Conservation (phyloP, 2,329 filamentous ascomycete species). For the Venturia pyrina region DNA sequence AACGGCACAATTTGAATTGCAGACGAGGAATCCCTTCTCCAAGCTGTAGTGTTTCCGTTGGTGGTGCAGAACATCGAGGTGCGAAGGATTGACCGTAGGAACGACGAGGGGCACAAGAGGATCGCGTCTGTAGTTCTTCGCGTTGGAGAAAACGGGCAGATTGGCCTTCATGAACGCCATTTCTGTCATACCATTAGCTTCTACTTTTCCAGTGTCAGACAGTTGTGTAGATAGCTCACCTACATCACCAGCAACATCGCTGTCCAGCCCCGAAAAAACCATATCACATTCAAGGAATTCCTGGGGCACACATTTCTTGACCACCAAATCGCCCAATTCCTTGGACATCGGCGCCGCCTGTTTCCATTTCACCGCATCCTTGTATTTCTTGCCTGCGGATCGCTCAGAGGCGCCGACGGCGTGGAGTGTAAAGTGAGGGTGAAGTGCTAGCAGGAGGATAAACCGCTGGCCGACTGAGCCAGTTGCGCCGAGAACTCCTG, state of each 20-base stretch:
- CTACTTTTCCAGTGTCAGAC: background rate
- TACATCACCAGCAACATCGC: slow-evolving; percentile 84
- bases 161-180: slow-evolving; percentile 83
- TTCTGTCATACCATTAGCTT: slow-evolving; percentile 44
- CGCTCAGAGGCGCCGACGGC: slow-evolving; percentile 82
- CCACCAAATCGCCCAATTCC: slow-evolving; percentile 65
- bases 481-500: slow-evolving; percentile 73
- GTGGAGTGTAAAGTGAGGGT: slow-evolving; percentile 78
- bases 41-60: slow-evolving; percentile 66
- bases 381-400: slow-evolving; percentile 88
- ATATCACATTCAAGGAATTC: slow-evolving; percentile 86
- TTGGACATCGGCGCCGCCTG: slow-evolving; percentile 74
- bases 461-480: slow-evolving; percentile 94
- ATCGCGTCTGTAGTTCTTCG: slow-evolving; percentile 91
- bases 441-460: slow-evolving; percentile 79
- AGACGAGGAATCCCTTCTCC: slow-evolving; percentile 82
- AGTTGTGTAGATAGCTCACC: slow-evolving; percentile 43
- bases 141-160: slow-evolving; percentile 91
- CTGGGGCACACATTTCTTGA: slow-evolving; percentile 72
- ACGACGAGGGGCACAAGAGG: slow-evolving; percentile 87
- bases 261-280: slow-evolving; percentile 86
- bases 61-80: slow-evolving; percentile 81
- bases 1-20: slow-evolving; percentile 97
- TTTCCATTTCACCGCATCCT: slow-evolving; percentile 92
- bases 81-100: slow-evolving; percentile 83